These are phyloP conservation scores for Aspergillus panamensis DNA, from an alignment of 495 filamentous ascomycete genomes.

Conservation along the genomic window DNA sequence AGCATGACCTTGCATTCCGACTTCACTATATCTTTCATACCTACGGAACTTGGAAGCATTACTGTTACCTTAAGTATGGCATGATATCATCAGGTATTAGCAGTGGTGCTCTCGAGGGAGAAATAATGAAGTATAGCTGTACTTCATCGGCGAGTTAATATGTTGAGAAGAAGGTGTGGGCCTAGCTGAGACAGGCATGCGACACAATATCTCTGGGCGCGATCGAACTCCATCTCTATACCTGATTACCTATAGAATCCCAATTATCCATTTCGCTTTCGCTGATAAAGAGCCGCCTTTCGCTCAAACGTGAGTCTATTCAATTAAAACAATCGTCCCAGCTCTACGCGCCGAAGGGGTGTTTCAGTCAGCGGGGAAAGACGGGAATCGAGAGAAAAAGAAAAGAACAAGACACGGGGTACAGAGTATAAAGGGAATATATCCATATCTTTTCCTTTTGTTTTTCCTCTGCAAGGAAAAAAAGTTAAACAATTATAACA, in stretches of 20 bases:
- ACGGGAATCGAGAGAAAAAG: background rate
- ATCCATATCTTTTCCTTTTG: too few species aligned
- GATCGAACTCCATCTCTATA: background rate
- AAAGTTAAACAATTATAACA: background rate
- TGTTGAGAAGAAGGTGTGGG: background rate
- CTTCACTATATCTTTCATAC: background rate
- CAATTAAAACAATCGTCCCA: background rate
- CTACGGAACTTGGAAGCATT: too few species aligned
- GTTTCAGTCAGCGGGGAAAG: background rate
- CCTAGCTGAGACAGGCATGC: background rate
- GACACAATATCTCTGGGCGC: background rate
- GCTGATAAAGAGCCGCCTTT: background rate
- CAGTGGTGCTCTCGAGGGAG: too few species aligned
- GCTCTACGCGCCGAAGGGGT: background rate
- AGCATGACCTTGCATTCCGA: slow-evolving; percentile 16
- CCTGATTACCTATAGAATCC: too few species aligned
- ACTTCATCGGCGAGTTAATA: too few species aligned
- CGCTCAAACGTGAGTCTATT: background rate
- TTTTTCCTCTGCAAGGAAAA: too few species aligned
- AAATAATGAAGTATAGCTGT: too few species aligned
- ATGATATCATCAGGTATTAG: too few species aligned
- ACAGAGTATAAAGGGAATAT: too few species aligned
- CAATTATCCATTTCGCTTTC: too few species aligned
- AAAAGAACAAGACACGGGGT: background rate
- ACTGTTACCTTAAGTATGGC: too few species aligned